Evolutionary conservation across 2,329 filamentous ascomycete species (phyloP), one percentile per base, ranked within the genome.

Genomic region (Pseudogymnoascus pannorum): DNA sequence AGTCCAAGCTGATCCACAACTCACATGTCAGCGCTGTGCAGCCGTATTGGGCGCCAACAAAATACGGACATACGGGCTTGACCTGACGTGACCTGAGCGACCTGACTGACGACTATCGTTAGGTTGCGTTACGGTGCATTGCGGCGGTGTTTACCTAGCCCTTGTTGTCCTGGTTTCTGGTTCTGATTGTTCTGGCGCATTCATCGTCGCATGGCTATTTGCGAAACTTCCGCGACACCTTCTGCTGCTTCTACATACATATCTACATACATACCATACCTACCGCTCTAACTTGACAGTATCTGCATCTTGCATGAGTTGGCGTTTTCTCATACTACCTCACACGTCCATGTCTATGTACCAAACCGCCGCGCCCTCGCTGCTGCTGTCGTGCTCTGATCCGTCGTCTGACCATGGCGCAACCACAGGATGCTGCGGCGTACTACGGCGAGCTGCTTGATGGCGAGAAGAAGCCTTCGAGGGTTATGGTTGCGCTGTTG

Each of bases 401-500:
- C 40, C n/a, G n/a, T n/a, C 11, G 40, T 42, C 18, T 18, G 18
- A 42, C 40, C 40, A 42, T 42, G 40, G 40, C 40, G 40, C 40
- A 42, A 42, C 40, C 40, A 42, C 40, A 42, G 22, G 70, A 71
- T 62, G 60, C 66, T 6, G 70, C 68, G 58, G 60, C 64, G 5
- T 72, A 66, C 61, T 91, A 89, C 75, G 83, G 83, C 57, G 86
- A 87, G 72, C 79, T 92, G 69, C 89, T 89, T 69, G 81, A 85
- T 66, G 74, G 77, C 35, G 79, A 89, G 72, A 91, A 90, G 73
- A 82, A 81, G 57, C 84, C 88, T 4, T 87, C 87, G 3, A 81
- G 82, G 59, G 72, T 87, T 48, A 79, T 92, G 26, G 82, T 88
- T 72, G 84, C 86, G 60, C 77, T 92, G 31, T 79, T 91, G 65